phyloP scores from a whole-genome alignment of 164 flowering plant species.

The Vitis rupestris region DNA sequence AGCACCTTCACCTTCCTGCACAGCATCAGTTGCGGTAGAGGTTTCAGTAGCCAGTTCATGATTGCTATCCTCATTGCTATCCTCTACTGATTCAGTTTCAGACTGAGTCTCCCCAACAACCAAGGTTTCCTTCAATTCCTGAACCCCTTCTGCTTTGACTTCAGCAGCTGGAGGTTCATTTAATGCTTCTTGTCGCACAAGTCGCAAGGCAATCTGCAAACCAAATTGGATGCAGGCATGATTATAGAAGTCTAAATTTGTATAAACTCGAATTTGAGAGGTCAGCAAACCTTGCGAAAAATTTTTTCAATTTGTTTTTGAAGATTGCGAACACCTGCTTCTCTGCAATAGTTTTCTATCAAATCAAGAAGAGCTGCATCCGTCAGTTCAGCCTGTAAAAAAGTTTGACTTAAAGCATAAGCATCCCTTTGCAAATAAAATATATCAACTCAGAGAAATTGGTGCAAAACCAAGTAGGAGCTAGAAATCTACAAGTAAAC shows the following conservation, averaged over 20 bases:
- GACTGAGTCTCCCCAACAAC: conserved; percentile 9
- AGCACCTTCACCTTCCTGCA: conserved; percentile 17
- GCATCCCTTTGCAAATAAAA: no score
- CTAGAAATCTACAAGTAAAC: no score
- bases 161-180: conserved; percentile 34
- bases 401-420: background rate
- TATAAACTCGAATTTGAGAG: background rate
- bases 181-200: conserved; percentile 64
- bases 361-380: conserved; percentile 88
- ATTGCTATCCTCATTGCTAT: conserved; percentile 19
- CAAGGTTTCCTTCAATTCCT: conserved; percentile 18
- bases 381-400: conserved; percentile 83
- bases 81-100: conserved; percentile 15
- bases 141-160: conserved; percentile 19
- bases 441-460: no score
- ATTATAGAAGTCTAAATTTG: no score
- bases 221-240: no score
- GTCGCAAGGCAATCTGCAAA: conserved; percentile 80
- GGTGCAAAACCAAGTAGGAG: no score
- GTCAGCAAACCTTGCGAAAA: conserved; percentile 78
- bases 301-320: conserved; percentile 98
- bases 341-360: conserved; percentile 91
- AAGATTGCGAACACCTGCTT: conserved; percentile 95
- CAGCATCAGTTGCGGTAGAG: conserved; percentile 22
- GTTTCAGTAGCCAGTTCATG: conserved; percentile 11